Evolutionary conservation across 1,284 basidiomycete species (phyloP).

Genomic region (Marasmius tenuissimus): DNA sequence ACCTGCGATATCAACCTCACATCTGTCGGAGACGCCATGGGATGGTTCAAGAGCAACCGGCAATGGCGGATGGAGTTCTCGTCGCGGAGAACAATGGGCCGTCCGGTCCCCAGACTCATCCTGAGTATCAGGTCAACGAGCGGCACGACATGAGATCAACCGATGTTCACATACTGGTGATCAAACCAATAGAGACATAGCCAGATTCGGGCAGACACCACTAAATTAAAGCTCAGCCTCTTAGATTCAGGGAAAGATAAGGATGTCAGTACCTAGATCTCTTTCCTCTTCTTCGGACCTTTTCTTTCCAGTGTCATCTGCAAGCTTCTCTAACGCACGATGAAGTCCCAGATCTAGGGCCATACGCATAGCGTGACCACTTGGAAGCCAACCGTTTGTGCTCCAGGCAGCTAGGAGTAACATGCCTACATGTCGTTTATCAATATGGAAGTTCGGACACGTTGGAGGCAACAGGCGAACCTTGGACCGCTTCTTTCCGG

Average conservation of each 20-base stretch:
- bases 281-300: conserved; percentile 82
- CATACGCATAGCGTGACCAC: conserved; percentile 93
- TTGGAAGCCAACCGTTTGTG: conserved; percentile 91
- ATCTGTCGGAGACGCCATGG: conserved; percentile 86
- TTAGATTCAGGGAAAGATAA: conserved; percentile 3
- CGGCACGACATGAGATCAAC: conserved; percentile 12
- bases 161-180: conserved; percentile 64
- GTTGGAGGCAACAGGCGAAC: conserved; percentile 32
- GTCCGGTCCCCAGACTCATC: conserved; percentile 88
- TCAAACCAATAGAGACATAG: conserved; percentile 93
- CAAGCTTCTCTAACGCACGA: conserved; percentile 87
- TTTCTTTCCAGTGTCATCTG: conserved; percentile 66
- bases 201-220: conserved; percentile 92
- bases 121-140: conserved; percentile 37
- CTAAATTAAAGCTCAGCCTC: conserved; percentile 38
- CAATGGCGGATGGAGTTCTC: conserved; percentile 86
- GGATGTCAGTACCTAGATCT: conserved; percentile 63
- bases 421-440: conserved; percentile 60
- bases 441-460: conserved; percentile 12
- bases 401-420: conserved; percentile 90
- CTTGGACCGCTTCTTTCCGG: conserved; percentile 92
- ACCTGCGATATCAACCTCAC: conserved; percentile 85
- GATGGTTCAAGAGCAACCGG: conserved; percentile 77
- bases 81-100: conserved; percentile 86
- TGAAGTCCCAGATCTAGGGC: conserved; percentile 91